phyloP scores from a whole-genome alignment of 1,284 basidiomycete species.

The Ustilago curta region DNA sequence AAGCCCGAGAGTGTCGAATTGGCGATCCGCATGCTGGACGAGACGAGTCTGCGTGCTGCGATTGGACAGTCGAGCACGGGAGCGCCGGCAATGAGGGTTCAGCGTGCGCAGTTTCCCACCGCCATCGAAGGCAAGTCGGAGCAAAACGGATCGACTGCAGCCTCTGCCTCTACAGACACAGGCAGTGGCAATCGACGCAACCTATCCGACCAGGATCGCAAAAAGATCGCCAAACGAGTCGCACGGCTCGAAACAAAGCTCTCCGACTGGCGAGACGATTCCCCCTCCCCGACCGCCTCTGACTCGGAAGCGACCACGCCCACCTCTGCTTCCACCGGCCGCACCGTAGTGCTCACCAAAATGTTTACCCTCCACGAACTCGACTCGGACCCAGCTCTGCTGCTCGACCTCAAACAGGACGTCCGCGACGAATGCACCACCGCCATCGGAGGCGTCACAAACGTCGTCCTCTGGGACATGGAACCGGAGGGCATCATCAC shows the following conservation, averaged over 20 bases:
- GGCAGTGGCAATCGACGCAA: constrained; percentile 12
- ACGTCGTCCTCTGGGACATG: constrained; percentile 94
- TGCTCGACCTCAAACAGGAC: constrained; percentile 94
- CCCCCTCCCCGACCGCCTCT: constrained; percentile 16
- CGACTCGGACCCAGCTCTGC: constrained; percentile 84
- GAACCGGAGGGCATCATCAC: constrained; percentile 96
- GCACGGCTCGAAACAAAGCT: constrained; percentile 60
- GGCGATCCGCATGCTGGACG: constrained; percentile 87
- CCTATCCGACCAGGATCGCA: constrained; percentile 47
- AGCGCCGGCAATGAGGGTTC: constrained; percentile 81
- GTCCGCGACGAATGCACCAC: constrained; percentile 90
- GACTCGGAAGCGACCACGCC: constrained; percentile 7
- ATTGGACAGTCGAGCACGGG: constrained; percentile 71
- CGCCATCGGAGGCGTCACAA: constrained; percentile 91
- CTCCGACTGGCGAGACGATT: constrained; percentile 64
- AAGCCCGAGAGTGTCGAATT: constrained; percentile 93
- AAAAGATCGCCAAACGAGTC: constrained; percentile 53
- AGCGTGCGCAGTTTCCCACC: constrained; percentile 80
- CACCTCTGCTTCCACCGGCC: constrained; percentile 5
- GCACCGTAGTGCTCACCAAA: constrained; percentile 71
- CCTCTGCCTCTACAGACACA: neutral
- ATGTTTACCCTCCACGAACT: constrained; percentile 94
- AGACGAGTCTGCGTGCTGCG: constrained; percentile 89
- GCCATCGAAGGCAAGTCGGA: neutral
- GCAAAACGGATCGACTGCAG: neutral